phyloP scores from a whole-genome alignment of 805 yeast genomes.

The Hanseniaspora meyeri region DNA sequence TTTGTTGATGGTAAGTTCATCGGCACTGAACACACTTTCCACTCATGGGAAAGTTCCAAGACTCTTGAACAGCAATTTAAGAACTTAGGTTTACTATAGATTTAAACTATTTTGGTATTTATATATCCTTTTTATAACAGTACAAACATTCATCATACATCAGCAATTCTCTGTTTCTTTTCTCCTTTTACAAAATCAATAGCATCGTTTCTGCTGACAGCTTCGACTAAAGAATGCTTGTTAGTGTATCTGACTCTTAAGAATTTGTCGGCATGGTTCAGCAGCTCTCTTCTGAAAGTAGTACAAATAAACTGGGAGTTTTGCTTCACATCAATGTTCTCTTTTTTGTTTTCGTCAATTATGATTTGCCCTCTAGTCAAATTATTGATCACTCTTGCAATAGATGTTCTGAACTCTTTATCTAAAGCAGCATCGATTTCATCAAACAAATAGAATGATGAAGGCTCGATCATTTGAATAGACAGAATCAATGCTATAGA shows the following conservation, averaged over 20 bases:
- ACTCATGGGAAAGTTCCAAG: constrained; percentile 22
- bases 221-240: constrained; percentile 66
- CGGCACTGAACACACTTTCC: constrained; percentile 27
- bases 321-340: not conserved
- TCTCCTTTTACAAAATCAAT: constrained; percentile 66
- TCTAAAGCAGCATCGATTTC: constrained; percentile 95
- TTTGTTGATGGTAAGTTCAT: constrained; percentile 26
- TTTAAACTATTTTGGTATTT: not conserved
- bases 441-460: constrained; percentile 91
- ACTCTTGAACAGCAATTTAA: constrained; percentile 21
- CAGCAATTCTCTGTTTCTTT: constrained; percentile 20
- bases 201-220: constrained; percentile 62
- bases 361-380: constrained; percentile 33
- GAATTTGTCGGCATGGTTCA: constrained; percentile 72
- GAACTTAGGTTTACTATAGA: constrained; percentile 21
- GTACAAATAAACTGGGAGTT: constrained; percentile 88
- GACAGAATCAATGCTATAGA: constrained; percentile 90
- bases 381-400: constrained; percentile 59
- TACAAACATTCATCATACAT: constrained; percentile 15
- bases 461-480: constrained; percentile 89
- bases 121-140: not conserved
- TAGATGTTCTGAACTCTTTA: constrained; percentile 78
- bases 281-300: constrained; percentile 87
- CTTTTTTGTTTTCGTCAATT: not conserved
- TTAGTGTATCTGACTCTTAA: constrained; percentile 78